Conservation (phyloP, 768 basidiomycete genomes). For the Neoboletus subvelutipes region DNA sequence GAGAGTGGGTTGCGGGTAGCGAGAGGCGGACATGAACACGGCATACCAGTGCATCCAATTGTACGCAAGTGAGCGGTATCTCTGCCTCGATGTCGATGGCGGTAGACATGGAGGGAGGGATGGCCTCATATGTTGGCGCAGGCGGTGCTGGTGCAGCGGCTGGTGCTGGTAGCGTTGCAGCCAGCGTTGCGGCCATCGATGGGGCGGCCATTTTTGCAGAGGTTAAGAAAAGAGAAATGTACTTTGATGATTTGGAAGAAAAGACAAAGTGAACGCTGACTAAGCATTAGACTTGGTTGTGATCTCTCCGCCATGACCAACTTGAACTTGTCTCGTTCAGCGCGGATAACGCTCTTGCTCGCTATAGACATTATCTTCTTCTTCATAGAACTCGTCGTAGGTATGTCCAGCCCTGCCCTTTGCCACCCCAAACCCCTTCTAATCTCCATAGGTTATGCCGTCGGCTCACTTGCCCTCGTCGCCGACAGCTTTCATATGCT, state of each 20-base stretch:
- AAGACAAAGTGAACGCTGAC: slow-evolving; percentile 15
- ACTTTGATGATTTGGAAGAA: background rate
- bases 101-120: slow-evolving; percentile 91
- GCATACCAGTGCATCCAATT: slow-evolving; percentile 84
- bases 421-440: slow-evolving; percentile 9
- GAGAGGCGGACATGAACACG: slow-evolving; percentile 8
- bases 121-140: slow-evolving; percentile 75
- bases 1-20: slow-evolving; percentile 1
- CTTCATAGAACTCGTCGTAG: slow-evolving; percentile 79
- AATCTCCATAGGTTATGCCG: slow-evolving; percentile 73
- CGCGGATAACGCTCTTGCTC: slow-evolving; percentile 73
- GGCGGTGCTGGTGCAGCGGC: slow-evolving; percentile 58
- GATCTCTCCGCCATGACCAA: slow-evolving; percentile 20
- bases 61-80: slow-evolving; percentile 74
- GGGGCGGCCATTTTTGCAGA: slow-evolving; percentile 50
- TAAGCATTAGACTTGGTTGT: slow-evolving; percentile 8
- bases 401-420: slow-evolving; percentile 38
- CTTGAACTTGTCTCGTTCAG: slow-evolving; percentile 66
- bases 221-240: background rate
- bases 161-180: slow-evolving; percentile 73
- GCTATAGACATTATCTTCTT: slow-evolving; percentile 87
- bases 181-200: slow-evolving; percentile 92
- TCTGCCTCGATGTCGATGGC: slow-evolving; percentile 92
- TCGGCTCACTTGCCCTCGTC: slow-evolving; percentile 91
- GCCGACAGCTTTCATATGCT: slow-evolving; percentile 99